phyloP scores from a whole-genome alignment of 1,139 yeast genomes.

The Wickerhamiella pararugosa region DNA sequence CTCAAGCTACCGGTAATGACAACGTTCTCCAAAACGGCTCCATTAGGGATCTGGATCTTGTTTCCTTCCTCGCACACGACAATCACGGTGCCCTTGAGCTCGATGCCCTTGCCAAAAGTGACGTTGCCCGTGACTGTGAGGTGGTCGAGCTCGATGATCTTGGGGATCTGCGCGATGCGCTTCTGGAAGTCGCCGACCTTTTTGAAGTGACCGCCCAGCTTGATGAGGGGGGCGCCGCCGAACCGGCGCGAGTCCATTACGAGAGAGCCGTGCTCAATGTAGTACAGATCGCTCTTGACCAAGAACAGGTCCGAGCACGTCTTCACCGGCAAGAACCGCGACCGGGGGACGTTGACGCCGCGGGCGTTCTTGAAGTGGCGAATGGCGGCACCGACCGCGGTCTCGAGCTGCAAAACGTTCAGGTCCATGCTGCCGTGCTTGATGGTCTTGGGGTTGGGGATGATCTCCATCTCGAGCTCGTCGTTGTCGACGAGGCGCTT shows the following conservation, averaged over 20 bases:
- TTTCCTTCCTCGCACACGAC: constrained; percentile 96
- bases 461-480: constrained; percentile 78
- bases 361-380: constrained; percentile 91
- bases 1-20: constrained; percentile 95
- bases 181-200: constrained; percentile 84
- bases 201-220: constrained; percentile 91
- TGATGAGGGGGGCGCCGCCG: constrained; percentile 83
- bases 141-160: constrained; percentile 89
- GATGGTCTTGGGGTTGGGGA: constrained; percentile 83
- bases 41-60: constrained; percentile 93
- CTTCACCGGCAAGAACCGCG: constrained; percentile 95
- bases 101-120: constrained; percentile 74
- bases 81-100: constrained; percentile 91
- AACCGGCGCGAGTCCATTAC: constrained; percentile 73
- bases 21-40: constrained; percentile 84
- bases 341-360: constrained; percentile 96
- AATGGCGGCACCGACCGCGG: constrained; percentile 98
- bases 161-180: constrained; percentile 91
- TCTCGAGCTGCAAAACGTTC: constrained; percentile 86
- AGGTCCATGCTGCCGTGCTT: constrained; percentile 61
- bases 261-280: constrained; percentile 82
- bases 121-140: constrained; percentile 97
- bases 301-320: constrained; percentile 88
- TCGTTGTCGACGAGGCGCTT: constrained; percentile 81
- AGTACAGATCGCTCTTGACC: constrained; percentile 92